Evolutionary conservation across 2,329 filamentous ascomycete species (phyloP).

Genomic region (Geosmithia morbida): DNA sequence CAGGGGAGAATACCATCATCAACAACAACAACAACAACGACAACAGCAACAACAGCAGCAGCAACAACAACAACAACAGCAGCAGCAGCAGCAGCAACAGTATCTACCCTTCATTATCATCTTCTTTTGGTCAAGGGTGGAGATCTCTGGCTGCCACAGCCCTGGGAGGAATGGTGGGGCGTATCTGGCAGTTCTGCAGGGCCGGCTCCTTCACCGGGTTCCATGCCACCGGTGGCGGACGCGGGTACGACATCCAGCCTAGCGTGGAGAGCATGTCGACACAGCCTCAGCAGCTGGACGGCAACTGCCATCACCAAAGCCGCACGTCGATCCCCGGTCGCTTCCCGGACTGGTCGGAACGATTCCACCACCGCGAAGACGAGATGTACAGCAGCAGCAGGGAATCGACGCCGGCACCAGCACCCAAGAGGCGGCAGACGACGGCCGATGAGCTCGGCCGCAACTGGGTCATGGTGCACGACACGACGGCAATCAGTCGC

Average conservation of each 20-base stretch:
- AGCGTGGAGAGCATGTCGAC: slow-evolving; percentile 9
- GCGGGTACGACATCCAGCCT: slow-evolving; percentile 43
- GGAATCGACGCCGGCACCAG: slow-evolving; percentile 26
- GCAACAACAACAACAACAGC: slow-evolving; percentile 10
- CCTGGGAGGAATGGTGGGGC: slow-evolving; percentile 56
- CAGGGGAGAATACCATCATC: no score
- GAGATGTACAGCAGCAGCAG: slow-evolving; percentile 10
- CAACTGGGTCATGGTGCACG: slow-evolving; percentile 59
- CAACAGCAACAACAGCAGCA: slow-evolving; percentile 7
- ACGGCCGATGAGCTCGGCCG: slow-evolving; percentile 41
- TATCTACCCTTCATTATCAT: slow-evolving; percentile 8
- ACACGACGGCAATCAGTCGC: slow-evolving; percentile 11
- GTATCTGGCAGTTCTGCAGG: slow-evolving; percentile 75
- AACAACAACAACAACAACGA: background rate
- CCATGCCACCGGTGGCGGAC: slow-evolving; percentile 72
- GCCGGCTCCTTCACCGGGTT: slow-evolving; percentile 66
- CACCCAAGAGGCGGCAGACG: slow-evolving; percentile 40
- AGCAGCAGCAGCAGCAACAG: no score
- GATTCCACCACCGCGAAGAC: background rate
- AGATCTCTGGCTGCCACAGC: slow-evolving; percentile 44
- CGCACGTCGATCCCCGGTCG: background rate
- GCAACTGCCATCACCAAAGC: background rate
- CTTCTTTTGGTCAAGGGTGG: slow-evolving; percentile 26
- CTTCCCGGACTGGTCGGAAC: background rate
- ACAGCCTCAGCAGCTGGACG: background rate